A percentile compares a stretch with the other conserved stretches of the same genome.
Conservation (phyloP, 2,329 filamentous ascomycete species). For the Colletotrichum sp. region DNA sequence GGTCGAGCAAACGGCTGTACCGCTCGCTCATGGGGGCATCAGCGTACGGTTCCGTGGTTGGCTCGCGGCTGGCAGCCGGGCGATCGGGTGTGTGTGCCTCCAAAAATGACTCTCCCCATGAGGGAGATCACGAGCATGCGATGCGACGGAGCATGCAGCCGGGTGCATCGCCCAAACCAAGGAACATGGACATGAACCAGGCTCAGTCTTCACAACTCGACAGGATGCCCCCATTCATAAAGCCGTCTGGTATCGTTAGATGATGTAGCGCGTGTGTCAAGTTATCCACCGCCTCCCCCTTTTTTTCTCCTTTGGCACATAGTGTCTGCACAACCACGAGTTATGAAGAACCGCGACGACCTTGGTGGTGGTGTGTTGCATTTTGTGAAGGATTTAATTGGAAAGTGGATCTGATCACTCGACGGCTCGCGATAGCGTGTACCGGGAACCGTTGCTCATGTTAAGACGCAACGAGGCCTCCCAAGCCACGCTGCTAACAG, state of each 20-base stretch:
- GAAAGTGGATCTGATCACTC: conserved; percentile 17
- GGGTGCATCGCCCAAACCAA: background rate
- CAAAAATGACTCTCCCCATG: background rate
- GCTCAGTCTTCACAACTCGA: background rate
- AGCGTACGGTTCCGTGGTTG: background rate
- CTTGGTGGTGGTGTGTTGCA: conserved; percentile 10
- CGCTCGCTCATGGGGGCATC: background rate
- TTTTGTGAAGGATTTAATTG: conserved; percentile 17
- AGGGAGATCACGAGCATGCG: background rate
- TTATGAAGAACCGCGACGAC: conserved; percentile 6
- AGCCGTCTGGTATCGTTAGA: background rate
- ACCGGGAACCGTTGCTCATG: background rate
- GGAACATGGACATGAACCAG: background rate
- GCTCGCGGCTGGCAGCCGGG: background rate
- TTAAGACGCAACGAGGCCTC: background rate
- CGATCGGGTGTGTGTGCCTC: conserved; percentile 4
- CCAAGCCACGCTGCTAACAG: background rate
- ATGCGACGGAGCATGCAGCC: background rate
- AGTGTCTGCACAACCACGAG: background rate
- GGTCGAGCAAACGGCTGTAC: background rate
- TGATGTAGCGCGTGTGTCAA: conserved; percentile 14
- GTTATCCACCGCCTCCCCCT: conserved; percentile 13
- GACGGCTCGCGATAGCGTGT: background rate
- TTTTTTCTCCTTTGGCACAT: background rate
- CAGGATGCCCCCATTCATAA: background rate